phyloP scores from a whole-genome alignment of 192 early-diverging fungal genomes.

The Backusella westeae region DNA sequence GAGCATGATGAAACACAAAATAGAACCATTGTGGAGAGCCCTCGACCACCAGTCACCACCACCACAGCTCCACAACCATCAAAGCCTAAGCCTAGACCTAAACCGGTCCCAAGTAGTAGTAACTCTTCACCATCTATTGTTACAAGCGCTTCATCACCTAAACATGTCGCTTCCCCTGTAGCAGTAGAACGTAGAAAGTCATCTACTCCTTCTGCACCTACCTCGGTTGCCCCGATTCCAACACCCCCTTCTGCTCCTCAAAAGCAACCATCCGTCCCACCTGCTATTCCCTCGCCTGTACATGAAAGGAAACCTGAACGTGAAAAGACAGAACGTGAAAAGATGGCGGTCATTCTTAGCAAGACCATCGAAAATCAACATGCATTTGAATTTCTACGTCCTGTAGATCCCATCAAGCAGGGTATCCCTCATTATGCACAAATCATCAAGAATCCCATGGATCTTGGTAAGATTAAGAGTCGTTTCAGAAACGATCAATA shows the following conservation, averaged over 20 bases:
- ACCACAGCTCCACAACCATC: not conserved
- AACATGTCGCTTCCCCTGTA: constrained; percentile 11
- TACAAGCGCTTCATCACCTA: not conserved
- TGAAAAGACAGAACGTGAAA: constrained; percentile 17
- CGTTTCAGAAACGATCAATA: constrained; percentile 47
- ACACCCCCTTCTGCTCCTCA: not conserved
- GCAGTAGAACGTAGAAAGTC: not conserved
- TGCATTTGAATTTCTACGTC: constrained; percentile 56
- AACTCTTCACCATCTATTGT: not conserved
- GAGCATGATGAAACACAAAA: constrained; percentile 38
- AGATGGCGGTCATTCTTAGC: constrained; percentile 29
- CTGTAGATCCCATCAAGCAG: constrained; percentile 58
- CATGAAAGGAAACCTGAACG: not conserved
- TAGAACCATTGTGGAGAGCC: constrained; percentile 48
- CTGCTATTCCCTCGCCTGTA: not conserved
- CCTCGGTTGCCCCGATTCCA: not conserved
- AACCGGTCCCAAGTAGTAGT: constrained; percentile 8
- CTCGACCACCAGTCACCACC: constrained; percentile 11
- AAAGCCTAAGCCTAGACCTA: constrained; percentile 31
- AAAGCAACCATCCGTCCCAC: not conserved
- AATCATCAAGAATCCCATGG: constrained; percentile 69
- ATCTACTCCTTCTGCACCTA: not conserved
- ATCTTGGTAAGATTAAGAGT: constrained; percentile 54
- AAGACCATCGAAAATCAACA: constrained; percentile 43
- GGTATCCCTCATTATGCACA: constrained; percentile 64